Base-by-base conservation (phyloP, 352 stramenopile species). In the Globisporangium apiculatum region DNA sequence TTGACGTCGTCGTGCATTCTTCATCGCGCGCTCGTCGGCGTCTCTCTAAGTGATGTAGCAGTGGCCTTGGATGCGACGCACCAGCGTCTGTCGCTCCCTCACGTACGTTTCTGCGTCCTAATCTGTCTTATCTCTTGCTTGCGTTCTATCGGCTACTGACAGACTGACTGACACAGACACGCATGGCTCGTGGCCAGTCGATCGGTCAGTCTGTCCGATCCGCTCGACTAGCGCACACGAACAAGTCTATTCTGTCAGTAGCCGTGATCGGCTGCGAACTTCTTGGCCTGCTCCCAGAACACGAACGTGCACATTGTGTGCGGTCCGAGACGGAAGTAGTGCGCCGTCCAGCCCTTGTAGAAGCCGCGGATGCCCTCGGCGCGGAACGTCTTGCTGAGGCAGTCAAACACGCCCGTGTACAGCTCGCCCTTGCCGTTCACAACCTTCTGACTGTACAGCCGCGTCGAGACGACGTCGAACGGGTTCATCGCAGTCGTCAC, bases 401-500 rank as follows among this genome's bases (percentile, higher is more conserved):
- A 93, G 66, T 95, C 85, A 15, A 88, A 48, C 31, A 93, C 64
- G 49, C 78, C 78, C 31, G 68, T 69, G 71, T 95, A 95, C 17
- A 95, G 61, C 43, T 83, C 79, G 12, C 85, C 85, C 72, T 91
- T 88, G 66, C 85, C 85, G 53, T 95, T 79, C 45, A 95, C 79
- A 4, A 95, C 83, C 55, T 88, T 87, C 58, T 95, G 85, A 52
- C 83, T 93, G 76, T 95, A 95, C 59, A 95, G 62, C 40, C 85
- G 79, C 49, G 85, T 95, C 10, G 83, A 93, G 41, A 95, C 81
- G 35, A 95, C 85, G 61, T 95, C 85, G 63, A 95, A 90, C 31
- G 85, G 85, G 66, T 95, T 95, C 83, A 95, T 95, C 14, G 82
- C 77, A 37, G 79, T 93, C 57, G 83, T 89, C 47, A 95, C 83